Base-by-base conservation (phyloP, 179 eudicot species). In the Amaranthus tricolor region DNA sequence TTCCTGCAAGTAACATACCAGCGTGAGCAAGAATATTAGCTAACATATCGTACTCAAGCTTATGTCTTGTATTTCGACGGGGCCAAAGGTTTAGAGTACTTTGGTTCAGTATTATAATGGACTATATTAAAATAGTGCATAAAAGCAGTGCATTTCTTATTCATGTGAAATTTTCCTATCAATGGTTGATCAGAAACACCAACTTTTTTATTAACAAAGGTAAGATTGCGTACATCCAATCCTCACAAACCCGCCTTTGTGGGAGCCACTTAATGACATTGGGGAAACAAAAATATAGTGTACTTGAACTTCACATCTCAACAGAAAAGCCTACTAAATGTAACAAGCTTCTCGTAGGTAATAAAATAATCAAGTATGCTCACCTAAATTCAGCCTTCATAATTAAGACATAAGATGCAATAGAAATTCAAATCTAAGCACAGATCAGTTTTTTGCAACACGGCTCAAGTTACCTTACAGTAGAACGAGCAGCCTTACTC, bases 381-480 rank as follows among this genome's bases (percentile, higher is more conserved):
- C 24, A 1, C 66, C 6, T 66, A 17, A 63, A 51, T 31, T 52
- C 60, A 40, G n/a, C 14, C 49, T 14, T 45, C 67, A 73, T 10
- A 17, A 73, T 45, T 20, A 21, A 61, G 15, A 51, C 21, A n/a
- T 52, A 50, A 40, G 44, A 11, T 1, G 51, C 58, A 51, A 5
- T 43, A 24, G 1, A 10, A 45, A 47, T 14, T 24, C 68, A 57
- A 50, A 17, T 13, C 6, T 8, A 12, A 58, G 52, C 12, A 11
- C 14, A 61, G 7, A 73, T 12, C 19, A 73, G 21, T 7, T 6
- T 5, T 45, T 66, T 56, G 56, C 14, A 7, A 15, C 73, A 19
- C 52, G 0, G 61, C 59, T 21, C 16, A 31, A 48, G 24, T 40
- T 69, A 81, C 84, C 84, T 81, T 52, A 11, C 20, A 62, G 72